Evolutionary conservation across 192 early-diverging fungal species (phyloP).

Genomic region (Geosiphon pyriformis): DNA sequence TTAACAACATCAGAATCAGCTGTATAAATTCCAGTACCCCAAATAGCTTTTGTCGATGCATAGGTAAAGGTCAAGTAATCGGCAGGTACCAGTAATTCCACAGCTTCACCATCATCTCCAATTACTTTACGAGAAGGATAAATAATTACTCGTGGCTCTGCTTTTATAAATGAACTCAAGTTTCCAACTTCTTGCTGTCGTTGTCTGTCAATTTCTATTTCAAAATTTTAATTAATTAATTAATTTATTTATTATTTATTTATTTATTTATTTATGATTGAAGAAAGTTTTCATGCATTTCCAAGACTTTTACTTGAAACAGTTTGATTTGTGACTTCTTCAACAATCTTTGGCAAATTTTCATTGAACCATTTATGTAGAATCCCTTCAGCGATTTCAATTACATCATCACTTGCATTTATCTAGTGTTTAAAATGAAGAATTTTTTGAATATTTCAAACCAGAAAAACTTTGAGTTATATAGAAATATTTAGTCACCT

Average conservation of each 20-base stretch:
- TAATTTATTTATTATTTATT: too few relatives aligned
- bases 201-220: not conserved
- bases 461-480: too few relatives aligned
- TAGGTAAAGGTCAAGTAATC: conserved; percentile 5
- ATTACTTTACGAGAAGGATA: conserved; percentile 4
- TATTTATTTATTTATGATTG: too few relatives aligned
- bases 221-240: not conserved
- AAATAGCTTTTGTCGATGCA: not conserved
- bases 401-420: not conserved
- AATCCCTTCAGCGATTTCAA: not conserved
- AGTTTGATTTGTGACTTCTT: not conserved
- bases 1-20: conserved; percentile 12
- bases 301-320: not conserved
- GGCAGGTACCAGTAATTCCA: not conserved
- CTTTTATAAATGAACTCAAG: not conserved
- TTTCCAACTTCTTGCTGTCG: not conserved
- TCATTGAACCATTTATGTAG: not conserved
- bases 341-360: not conserved
- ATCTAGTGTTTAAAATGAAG: too few relatives aligned
- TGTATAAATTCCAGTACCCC: conserved; percentile 18
- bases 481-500: not conserved
- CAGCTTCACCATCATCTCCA: not conserved
- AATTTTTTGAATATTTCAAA: too few relatives aligned
- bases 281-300: too few relatives aligned
- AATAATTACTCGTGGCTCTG: not conserved